phyloP scores from a whole-genome alignment of 2,329 filamentous ascomycete genomes.

The Knufia petricola region DNA sequence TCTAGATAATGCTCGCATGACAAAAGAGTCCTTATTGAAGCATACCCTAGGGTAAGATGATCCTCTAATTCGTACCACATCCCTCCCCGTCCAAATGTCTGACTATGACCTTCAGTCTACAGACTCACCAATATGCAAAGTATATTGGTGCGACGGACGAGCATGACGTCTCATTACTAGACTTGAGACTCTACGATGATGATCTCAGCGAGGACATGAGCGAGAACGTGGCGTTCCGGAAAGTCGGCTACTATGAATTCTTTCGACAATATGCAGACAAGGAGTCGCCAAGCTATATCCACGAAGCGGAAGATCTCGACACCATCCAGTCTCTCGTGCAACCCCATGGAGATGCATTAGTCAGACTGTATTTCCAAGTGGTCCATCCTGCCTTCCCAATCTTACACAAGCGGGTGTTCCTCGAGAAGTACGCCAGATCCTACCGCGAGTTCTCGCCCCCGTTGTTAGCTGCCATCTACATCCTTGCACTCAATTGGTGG shows the following conservation, averaged over 20 bases:
- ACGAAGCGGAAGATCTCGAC: slow-evolving; percentile 23
- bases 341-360: slow-evolving; percentile 64
- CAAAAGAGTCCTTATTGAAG: slow-evolving; percentile 16
- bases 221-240: slow-evolving; percentile 22
- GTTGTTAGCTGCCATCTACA: slow-evolving; percentile 68
- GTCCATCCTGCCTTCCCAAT: slow-evolving; percentile 77
- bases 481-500: slow-evolving; percentile 84
- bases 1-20: slow-evolving; percentile 7
- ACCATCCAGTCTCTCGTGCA: slow-evolving; percentile 61
- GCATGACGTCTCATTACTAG: slow-evolving; percentile 22
- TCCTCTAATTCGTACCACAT: background rate
- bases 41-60: slow-evolving; percentile 20
- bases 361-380: slow-evolving; percentile 72
- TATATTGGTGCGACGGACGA: slow-evolving; percentile 24
- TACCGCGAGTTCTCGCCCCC: slow-evolving; percentile 67
- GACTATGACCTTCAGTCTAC: slow-evolving; percentile 21
- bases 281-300: slow-evolving; percentile 19
- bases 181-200: slow-evolving; percentile 23
- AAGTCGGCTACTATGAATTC: slow-evolving; percentile 21
- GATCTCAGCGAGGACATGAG: slow-evolving; percentile 18
- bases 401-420: slow-evolving; percentile 68
- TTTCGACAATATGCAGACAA: slow-evolving; percentile 22
- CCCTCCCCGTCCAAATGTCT: slow-evolving; percentile 12
- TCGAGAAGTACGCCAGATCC: slow-evolving; percentile 65
- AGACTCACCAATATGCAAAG: slow-evolving; percentile 23